These are phyloP conservation scores for Malassezia dermatis DNA, from an alignment of 1,284 basidiomycete species.

Conservation along the genomic window DNA sequence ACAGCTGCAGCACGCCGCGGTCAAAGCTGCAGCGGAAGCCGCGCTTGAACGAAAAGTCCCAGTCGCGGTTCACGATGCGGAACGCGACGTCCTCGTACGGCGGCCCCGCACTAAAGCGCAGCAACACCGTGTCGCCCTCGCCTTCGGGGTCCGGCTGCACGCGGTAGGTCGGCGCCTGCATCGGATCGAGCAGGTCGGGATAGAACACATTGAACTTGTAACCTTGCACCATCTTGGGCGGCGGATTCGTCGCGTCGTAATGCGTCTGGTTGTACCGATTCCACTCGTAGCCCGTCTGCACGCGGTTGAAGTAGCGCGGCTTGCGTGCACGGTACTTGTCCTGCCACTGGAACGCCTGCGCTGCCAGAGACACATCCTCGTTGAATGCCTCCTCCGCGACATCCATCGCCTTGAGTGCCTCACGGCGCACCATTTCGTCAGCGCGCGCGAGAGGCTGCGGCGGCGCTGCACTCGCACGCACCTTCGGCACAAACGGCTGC, in stretches of 20 bases:
- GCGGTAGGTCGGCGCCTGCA: constrained; percentile 86
- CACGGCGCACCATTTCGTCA: constrained; percentile 30
- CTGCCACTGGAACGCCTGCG: constrained; percentile 81
- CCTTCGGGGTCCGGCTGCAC: constrained; percentile 50
- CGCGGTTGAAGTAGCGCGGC: constrained; percentile 95
- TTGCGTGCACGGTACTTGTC: constrained; percentile 98
- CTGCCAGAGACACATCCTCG: constrained; percentile 65
- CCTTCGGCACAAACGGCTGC: constrained; percentile 24
- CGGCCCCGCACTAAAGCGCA: constrained; percentile 90
- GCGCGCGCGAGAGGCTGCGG: not conserved
- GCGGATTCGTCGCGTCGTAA: constrained; percentile 46
- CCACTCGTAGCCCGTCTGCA: constrained; percentile 99
- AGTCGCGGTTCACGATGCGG: constrained; percentile 89
- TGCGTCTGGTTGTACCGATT: constrained; percentile 60
- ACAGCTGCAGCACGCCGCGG: constrained; percentile 51
- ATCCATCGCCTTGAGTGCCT: constrained; percentile 69
- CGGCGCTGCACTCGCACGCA: not conserved
- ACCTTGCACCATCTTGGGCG: constrained; percentile 53
- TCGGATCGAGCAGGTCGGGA: constrained; percentile 91
- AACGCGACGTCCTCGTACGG: constrained; percentile 99
- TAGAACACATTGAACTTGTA: constrained; percentile 98
- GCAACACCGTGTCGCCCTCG: constrained; percentile 83
- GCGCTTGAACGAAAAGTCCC: constrained; percentile 90
- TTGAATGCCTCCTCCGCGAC: constrained; percentile 91
- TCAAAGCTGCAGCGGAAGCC: constrained; percentile 56